Base-by-base conservation (phyloP, 2,329 filamentous ascomycete genomes). In the Alternaria tenuissima region DNA sequence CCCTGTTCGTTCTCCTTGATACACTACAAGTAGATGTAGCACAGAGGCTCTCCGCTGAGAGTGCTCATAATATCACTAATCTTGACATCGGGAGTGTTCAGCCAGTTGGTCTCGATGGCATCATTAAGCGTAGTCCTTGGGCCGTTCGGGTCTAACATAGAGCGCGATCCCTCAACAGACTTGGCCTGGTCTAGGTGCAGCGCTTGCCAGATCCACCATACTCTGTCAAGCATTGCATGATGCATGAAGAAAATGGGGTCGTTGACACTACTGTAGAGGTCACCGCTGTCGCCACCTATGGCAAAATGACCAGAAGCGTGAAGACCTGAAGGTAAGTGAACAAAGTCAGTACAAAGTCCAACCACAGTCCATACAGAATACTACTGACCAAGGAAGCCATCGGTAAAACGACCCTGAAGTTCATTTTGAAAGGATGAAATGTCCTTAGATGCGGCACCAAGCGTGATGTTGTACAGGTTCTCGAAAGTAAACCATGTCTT, bases 121-220 rank as follows among this genome's bases (percentile, higher is more conserved):
- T 83, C 78, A 6, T 82, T 77, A n/a, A 85, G 71, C 1, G 78
- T 83, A 38, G 82, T 78, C 54, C 83, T 79, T 5, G 79, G 62
- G 46, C 79, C 3, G 79, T 75, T 3, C 81, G 82, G 3, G 16
- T 62, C 59, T 49, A 82, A 81, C 51, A 79, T 72, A 8, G 83
- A 75, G 84, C 6, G 76, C 74, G 3, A 81, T 83, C 65, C 65
- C 9, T 61, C 59, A 12, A 69, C 47, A 1, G 61, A 58, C 11
- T 30, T 43, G 3, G 64, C 64, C 41, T 67, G 61, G 12, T 64
- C 34, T 3, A 28, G 34, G 30, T 67, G 64, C 38, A 69, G 24
- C n/a, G 63, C 66, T 69, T 84, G 82, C 82, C 83, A 84, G 20
- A 81, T 80, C 80, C 80, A 81, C 74, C 78, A 84, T 0, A 80